Conservation (phyloP, 805 yeast genomes). For the Candida montana region DNA sequence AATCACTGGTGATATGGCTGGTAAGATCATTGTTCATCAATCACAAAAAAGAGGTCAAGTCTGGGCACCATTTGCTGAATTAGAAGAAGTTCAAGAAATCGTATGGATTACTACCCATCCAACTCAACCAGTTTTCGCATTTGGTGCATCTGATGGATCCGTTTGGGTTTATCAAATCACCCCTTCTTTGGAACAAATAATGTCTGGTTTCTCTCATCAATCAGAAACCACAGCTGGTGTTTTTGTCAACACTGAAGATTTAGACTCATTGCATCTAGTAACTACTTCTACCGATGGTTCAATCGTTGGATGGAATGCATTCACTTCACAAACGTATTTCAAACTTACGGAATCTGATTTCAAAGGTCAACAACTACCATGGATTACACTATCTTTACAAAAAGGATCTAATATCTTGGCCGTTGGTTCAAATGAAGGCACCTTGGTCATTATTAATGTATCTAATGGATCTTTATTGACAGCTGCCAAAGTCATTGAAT, state of each 20-base stretch:
- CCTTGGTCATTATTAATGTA: conserved; percentile 69
- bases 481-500: conserved; percentile 57
- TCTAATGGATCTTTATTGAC: conserved; percentile 70
- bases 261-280: conserved; percentile 57
- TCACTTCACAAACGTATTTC: conserved; percentile 64
- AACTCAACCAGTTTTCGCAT: conserved; percentile 73
- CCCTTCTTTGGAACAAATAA: conserved; percentile 58
- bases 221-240: conserved; percentile 75
- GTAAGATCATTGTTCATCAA: conserved; percentile 70
- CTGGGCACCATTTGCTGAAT: conserved; percentile 65
- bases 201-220: conserved; percentile 79
- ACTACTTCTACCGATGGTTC: conserved; percentile 84
- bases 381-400: conserved; percentile 67
- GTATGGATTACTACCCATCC: conserved; percentile 84
- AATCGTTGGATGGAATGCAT: conserved; percentile 86
- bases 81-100: conserved; percentile 88
- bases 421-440: conserved; percentile 85
- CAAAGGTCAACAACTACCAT: conserved; percentile 75
- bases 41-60: conserved; percentile 72
- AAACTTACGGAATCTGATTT: conserved; percentile 61
- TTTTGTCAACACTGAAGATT: conserved; percentile 57
- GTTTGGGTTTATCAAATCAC: conserved; percentile 85
- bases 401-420: conserved; percentile 55
- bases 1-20: conserved; percentile 93
- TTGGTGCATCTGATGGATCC: conserved; percentile 88